phyloP scores from a whole-genome alignment of 78 protist genomes.

The Pelomyxa schiedti region DNA sequence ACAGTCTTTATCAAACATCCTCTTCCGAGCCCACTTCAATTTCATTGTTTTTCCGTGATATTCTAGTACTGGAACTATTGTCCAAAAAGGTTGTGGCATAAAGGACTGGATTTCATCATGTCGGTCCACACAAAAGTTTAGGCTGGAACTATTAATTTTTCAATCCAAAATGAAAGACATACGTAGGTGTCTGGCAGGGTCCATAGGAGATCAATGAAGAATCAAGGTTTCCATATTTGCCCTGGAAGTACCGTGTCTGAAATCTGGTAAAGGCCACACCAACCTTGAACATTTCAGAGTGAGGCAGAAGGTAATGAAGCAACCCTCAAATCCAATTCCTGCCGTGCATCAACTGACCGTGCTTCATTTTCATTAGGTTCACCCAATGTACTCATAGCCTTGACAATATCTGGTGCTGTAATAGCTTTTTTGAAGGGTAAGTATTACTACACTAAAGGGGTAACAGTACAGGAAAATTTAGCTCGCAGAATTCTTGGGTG shows the following conservation, averaged over 20 bases:
- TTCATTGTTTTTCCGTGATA: neutral
- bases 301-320: too few species aligned
- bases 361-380: slow-evolving; percentile 63
- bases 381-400: slow-evolving; percentile 8
- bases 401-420: neutral
- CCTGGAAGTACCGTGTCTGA: slow-evolving; percentile 69
- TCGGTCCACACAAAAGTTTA: slow-evolving; percentile 94
- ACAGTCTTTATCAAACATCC: slow-evolving; percentile 49
- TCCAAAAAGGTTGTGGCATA: slow-evolving; percentile 72
- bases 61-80: neutral
- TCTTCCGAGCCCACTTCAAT: slow-evolving; percentile 53
- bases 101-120: slow-evolving; percentile 45
- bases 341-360: slow-evolving; percentile 84
- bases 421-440: neutral
- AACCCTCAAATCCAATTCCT: slow-evolving; percentile 62
- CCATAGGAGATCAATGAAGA: slow-evolving; percentile 51
- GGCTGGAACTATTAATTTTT: too few species aligned
- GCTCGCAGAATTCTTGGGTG: slow-evolving; percentile 65
- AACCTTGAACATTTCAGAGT: too few species aligned
- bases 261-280: slow-evolving; percentile 97
- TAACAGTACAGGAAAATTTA: slow-evolving; percentile 72
- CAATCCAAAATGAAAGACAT: too few species aligned
- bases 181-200: slow-evolving; percentile 96
- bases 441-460: neutral
- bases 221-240: slow-evolving; percentile 16